These are phyloP conservation scores for Boeremia lycopersici DNA, from an alignment of 2,329 filamentous ascomycete genomes.

Conservation along the genomic window DNA sequence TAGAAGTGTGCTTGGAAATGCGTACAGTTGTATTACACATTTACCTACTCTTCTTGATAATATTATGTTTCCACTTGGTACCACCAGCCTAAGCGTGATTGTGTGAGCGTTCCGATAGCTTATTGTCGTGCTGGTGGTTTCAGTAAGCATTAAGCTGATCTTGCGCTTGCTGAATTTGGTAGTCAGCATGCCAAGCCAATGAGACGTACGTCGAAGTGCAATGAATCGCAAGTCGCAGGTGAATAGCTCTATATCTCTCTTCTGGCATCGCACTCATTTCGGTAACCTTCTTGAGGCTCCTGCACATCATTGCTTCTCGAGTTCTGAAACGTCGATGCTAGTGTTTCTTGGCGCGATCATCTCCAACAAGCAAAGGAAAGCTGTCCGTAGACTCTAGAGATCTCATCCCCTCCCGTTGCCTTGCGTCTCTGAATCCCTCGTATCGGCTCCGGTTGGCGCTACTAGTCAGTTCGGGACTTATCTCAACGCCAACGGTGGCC, in stretches of 20 bases:
- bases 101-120: neutral
- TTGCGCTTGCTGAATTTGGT: slow-evolving; percentile 6
- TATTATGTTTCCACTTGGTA: neutral
- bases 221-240: neutral
- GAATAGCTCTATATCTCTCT: neutral
- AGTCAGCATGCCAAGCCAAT: neutral
- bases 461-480: slow-evolving; percentile 27
- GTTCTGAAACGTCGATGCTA: slow-evolving; percentile 37
- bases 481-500: slow-evolving; percentile 39
- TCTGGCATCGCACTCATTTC: slow-evolving; percentile 2
- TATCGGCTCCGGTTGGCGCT: slow-evolving; percentile 29
- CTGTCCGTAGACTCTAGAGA: slow-evolving; percentile 19
- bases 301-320: slow-evolving; percentile 29
- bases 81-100: neutral
- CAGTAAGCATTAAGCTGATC: slow-evolving; percentile 11
- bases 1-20: too few relatives aligned
- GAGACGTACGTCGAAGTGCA: neutral
- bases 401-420: slow-evolving; percentile 19
- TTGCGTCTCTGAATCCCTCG: slow-evolving; percentile 30
- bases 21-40: too few relatives aligned
- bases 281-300: slow-evolving; percentile 10
- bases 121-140: neutral
- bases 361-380: slow-evolving; percentile 21
- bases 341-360: slow-evolving; percentile 24
- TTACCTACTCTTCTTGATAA: neutral